These are phyloP conservation scores for Cutaneotrichosporon cavernicola DNA, from an alignment of 1,284 basidiomycete genomes.

Conservation along the genomic window DNA sequence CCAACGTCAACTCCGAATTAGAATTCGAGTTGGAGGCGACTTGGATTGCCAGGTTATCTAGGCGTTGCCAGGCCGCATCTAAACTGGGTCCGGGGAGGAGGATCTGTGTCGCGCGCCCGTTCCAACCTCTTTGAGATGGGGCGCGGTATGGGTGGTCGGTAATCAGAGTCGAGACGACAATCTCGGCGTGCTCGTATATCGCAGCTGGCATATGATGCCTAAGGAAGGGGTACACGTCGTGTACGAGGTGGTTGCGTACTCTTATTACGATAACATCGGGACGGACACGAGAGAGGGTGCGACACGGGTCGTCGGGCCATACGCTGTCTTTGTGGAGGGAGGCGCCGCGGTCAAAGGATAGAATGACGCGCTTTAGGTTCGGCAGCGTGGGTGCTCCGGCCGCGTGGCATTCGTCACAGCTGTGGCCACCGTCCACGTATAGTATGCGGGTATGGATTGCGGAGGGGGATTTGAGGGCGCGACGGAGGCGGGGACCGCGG, in stretches of 20 bases:
- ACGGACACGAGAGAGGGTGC: neutral
- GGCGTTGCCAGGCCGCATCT: too few relatives aligned
- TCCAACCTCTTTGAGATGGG: neutral
- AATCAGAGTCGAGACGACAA: neutral
- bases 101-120: neutral
- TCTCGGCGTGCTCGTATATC: neutral
- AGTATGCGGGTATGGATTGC: neutral
- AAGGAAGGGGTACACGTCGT: neutral
- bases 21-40: too few relatives aligned
- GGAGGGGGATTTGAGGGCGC: neutral
- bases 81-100: neutral
- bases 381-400: neutral
- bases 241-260: neutral
- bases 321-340: neutral
- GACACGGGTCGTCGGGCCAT: constrained; percentile 8
- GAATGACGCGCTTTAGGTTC: neutral
- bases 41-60: too few relatives aligned
- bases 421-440: neutral
- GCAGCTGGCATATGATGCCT: neutral
- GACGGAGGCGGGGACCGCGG: neutral
- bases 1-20: too few relatives aligned
- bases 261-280: neutral
- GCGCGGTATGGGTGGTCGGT: neutral
- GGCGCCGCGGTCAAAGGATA: neutral
- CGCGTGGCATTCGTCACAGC: constrained; percentile 5